Conservation (phyloP, 2,329 filamentous ascomycete genomes). For the Hymenoscyphus scutula region DNA sequence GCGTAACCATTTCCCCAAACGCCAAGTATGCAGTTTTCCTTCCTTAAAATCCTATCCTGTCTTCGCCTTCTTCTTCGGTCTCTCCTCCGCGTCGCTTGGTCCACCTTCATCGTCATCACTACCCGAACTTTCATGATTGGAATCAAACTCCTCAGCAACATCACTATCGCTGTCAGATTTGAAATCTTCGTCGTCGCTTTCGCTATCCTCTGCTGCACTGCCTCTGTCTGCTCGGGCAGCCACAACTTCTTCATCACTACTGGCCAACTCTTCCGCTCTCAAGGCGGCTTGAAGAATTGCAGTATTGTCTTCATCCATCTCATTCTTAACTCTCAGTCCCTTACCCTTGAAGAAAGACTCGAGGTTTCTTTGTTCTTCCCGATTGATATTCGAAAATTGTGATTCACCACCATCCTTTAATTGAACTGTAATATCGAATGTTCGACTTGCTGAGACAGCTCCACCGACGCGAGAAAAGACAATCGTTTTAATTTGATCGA, state of each 20-base stretch:
- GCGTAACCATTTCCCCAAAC: conserved; percentile 11
- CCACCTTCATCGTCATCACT: conserved; percentile 64
- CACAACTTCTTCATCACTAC: conserved; percentile 77
- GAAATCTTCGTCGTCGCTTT: conserved; percentile 96
- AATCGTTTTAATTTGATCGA: conserved; percentile 87
- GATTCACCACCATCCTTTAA: conserved; percentile 87
- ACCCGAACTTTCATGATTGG: conserved; percentile 81
- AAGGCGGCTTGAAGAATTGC: conserved; percentile 81
- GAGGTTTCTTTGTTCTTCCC: conserved; percentile 94
- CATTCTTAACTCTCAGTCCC: conserved; percentile 93
- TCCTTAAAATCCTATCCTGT: conserved; percentile 20
- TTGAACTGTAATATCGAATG: conserved; percentile 93
- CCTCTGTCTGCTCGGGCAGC: conserved; percentile 72
- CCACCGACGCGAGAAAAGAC: conserved; percentile 96
- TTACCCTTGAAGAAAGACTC: conserved; percentile 98
- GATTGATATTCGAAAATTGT: conserved; percentile 99
- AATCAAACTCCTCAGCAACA: conserved; percentile 94
- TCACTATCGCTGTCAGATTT: conserved; percentile 88
- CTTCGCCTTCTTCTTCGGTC: conserved; percentile 49
- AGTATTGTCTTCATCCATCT: conserved; percentile 81
- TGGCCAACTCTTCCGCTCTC: conserved; percentile 70
- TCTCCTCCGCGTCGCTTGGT: conserved; percentile 55
- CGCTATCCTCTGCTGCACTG: conserved; percentile 92
- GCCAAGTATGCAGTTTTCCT: conserved; percentile 16
- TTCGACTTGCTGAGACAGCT: conserved; percentile 87